These are phyloP conservation scores for Scutellaria barbata DNA, from an alignment of 257 asterid genomes.

Conservation along the genomic window DNA sequence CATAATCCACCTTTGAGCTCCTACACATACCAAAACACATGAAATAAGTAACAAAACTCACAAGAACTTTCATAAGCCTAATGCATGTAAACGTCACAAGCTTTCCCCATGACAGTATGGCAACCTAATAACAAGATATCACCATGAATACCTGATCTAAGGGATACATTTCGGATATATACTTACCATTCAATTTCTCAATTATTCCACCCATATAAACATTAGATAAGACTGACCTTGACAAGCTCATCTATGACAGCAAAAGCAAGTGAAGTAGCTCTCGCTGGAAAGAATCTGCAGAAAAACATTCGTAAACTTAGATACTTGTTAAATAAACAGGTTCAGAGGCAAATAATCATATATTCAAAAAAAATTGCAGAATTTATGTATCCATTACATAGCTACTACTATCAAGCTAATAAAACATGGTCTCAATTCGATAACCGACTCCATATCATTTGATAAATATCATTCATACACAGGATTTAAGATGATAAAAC, in stretches of 20 bases:
- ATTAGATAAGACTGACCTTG: conserved; percentile 55
- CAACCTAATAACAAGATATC: too few species aligned
- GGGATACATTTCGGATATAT: neutral
- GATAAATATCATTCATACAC: neutral
- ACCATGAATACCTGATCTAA: neutral
- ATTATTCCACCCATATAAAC: neutral
- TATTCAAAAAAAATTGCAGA: neutral
- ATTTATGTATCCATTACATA: neutral
- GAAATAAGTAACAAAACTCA: conserved; percentile 6
- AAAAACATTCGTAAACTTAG: conserved; percentile 12
- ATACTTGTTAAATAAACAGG: neutral
- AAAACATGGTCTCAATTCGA: neutral
- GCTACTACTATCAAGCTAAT: neutral
- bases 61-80: neutral
- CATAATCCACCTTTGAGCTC: conserved; percentile 63
- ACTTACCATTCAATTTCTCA: neutral
- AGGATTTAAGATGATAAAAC: neutral
- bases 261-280: conserved; percentile 82
- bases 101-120: too few species aligned
- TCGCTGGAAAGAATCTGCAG: conserved; percentile 77
- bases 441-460: neutral
- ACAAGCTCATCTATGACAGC: conserved; percentile 67
- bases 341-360: neutral
- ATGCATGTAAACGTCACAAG: neutral
- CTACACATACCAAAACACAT: conserved; percentile 38